phyloP scores from a whole-genome alignment of 2,329 filamentous ascomycete genomes.

The Colletotrichum tropicale region DNA sequence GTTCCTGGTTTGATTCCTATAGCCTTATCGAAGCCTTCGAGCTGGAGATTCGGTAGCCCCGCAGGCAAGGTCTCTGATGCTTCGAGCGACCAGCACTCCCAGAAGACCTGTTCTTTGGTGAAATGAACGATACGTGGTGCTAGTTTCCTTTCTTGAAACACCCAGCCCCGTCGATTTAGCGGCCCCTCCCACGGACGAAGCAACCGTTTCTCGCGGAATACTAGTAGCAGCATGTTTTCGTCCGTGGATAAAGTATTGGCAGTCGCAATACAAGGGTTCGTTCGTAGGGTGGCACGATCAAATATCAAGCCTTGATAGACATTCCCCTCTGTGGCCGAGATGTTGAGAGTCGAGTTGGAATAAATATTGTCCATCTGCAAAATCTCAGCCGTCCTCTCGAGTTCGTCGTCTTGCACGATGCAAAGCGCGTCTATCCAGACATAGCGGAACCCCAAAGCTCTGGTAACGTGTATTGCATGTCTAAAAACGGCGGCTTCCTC shows the following conservation, averaged over 20 bases:
- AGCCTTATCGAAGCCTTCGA: not conserved
- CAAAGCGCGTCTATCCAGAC: too few relatives aligned
- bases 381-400: too few relatives aligned
- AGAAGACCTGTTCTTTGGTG: not conserved
- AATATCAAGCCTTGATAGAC: not conserved
- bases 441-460: too few relatives aligned
- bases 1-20: not conserved
- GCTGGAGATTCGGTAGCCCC: not conserved
- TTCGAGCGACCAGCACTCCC: not conserved
- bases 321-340: not conserved
- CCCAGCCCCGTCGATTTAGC: not conserved
- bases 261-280: not conserved
- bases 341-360: not conserved
- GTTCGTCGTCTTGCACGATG: too few relatives aligned
- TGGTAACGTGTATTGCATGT: not conserved
- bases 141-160: not conserved
- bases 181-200: not conserved
- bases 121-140: not conserved
- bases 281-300: not conserved
- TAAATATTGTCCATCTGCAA: too few relatives aligned
- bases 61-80: not conserved
- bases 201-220: not conserved
- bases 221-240: not conserved
- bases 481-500: not conserved
- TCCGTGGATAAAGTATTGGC: not conserved